These are phyloP conservation scores for Candida schatavii DNA, from an alignment of 805 yeast genomes.

Conservation along the genomic window DNA sequence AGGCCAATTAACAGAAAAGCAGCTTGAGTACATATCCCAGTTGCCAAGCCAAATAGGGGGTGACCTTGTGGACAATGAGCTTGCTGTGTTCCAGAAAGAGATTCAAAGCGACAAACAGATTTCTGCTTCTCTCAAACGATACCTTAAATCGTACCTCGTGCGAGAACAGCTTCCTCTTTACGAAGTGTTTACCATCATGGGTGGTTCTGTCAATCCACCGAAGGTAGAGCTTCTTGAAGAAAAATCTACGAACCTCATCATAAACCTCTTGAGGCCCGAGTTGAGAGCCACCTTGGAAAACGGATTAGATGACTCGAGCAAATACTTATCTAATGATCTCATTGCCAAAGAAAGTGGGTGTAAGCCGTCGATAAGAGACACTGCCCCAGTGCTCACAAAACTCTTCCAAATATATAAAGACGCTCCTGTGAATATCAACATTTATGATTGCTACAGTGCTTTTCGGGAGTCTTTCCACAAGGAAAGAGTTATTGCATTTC, in stretches of 20 bases:
- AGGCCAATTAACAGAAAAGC: background rate
- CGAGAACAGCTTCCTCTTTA: constrained; percentile 24
- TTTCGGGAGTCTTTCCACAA: constrained; percentile 49
- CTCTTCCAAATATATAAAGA: constrained; percentile 74
- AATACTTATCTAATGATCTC: constrained; percentile 17
- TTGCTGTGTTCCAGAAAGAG: background rate
- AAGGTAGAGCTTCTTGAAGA: constrained; percentile 26
- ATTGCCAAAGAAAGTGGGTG: constrained; percentile 6
- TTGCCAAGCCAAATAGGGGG: background rate
- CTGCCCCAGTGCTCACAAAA: constrained; percentile 49
- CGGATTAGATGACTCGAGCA: constrained; percentile 29
- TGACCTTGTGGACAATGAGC: background rate
- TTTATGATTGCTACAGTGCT: constrained; percentile 63
- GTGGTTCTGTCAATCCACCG: constrained; percentile 20
- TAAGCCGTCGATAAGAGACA: constrained; percentile 4
- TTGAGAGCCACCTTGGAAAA: constrained; percentile 28
- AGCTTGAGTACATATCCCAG: background rate
- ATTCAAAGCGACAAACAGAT: background rate
- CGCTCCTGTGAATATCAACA: constrained; percentile 66
- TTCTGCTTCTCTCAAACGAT: background rate
- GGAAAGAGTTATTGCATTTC: constrained; percentile 15
- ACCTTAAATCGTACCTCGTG: constrained; percentile 4
- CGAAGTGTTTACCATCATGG: constrained; percentile 43
- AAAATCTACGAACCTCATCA: constrained; percentile 37
- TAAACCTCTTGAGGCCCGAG: constrained; percentile 35